These are phyloP conservation scores for Coemansia sp. DNA, from an alignment of 192 early-diverging fungal species.

Conservation along the genomic window DNA sequence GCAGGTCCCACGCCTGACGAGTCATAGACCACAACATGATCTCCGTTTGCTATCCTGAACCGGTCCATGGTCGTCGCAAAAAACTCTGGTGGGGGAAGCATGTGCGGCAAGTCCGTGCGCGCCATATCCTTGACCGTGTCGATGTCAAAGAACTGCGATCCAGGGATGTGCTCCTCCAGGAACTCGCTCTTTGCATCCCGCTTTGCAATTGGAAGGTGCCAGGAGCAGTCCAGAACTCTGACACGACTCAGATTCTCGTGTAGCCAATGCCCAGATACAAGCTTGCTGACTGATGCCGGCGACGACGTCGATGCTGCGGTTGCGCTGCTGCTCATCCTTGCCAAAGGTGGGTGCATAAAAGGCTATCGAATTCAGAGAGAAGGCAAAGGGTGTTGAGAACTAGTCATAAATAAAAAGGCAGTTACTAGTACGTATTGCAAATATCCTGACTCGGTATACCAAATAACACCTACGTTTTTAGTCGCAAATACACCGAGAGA, in stretches of 20 bases:
- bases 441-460: no score
- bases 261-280: constrained; percentile 62
- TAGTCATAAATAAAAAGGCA: background rate
- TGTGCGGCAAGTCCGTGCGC: constrained; percentile 71
- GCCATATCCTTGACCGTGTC: constrained; percentile 76
- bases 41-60: constrained; percentile 71
- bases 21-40: constrained; percentile 93
- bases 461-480: no score
- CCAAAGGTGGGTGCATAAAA: background rate
- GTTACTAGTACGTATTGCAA: background rate
- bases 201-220: constrained; percentile 79
- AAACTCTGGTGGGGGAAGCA: constrained; percentile 71
- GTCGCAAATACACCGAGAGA: background rate
- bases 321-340: background rate
- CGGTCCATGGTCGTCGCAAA: constrained; percentile 68
- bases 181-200: constrained; percentile 71
- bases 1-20: constrained; percentile 74
- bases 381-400: no score
- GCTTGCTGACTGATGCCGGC: no score
- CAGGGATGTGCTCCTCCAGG: constrained; percentile 57
- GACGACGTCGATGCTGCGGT: background rate
- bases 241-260: constrained; percentile 56
- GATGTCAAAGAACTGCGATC: constrained; percentile 88
- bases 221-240: constrained; percentile 85
- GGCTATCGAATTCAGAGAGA: no score